Conservation (phyloP, 192 early-diverging fungal species). For the Backusella liffmaniae region DNA sequence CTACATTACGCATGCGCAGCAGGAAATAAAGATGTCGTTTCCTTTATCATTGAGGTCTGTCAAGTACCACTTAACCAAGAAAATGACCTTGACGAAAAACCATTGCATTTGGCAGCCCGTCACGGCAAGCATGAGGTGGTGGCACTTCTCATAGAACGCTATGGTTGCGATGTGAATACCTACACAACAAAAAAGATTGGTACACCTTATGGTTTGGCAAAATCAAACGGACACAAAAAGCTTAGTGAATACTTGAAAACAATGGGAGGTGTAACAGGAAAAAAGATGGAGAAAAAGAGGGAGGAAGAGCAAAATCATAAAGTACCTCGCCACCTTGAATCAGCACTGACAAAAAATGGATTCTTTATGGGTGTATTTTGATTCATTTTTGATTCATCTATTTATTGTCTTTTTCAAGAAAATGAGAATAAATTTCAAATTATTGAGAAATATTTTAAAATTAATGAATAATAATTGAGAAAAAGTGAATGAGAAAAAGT, state of each 20-base stretch:
- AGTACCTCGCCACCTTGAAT: slow-evolving; percentile 26
- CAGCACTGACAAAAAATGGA: slow-evolving; percentile 22
- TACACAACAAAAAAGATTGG: slow-evolving; percentile 22
- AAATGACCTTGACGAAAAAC: slow-evolving; percentile 25
- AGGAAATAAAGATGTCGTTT: slow-evolving; percentile 19
- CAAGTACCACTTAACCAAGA: slow-evolving; percentile 16
- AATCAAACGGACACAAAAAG: slow-evolving; percentile 18
- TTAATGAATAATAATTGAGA: no score
- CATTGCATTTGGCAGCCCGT: slow-evolving; percentile 31
- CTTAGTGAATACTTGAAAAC: slow-evolving; percentile 24
- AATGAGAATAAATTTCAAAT: no score
- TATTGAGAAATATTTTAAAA: no score
- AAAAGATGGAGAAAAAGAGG: slow-evolving; percentile 28
- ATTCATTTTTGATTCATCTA: not conserved
- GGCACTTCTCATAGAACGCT: slow-evolving; percentile 20
- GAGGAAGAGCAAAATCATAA: slow-evolving; percentile 26
- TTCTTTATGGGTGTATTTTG: slow-evolving; percentile 8
- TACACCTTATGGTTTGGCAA: slow-evolving; percentile 31
- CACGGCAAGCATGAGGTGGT: slow-evolving; percentile 25
- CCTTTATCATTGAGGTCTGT: slow-evolving; percentile 19
- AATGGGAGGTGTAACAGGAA: slow-evolving; percentile 19
- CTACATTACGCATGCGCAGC: slow-evolving; percentile 32
- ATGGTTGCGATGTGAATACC: slow-evolving; percentile 22
- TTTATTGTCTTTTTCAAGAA: not conserved
- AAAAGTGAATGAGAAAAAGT: no score